Percentiles rank a stretch among this genome's conserved stretches.
Evolutionary conservation across 495 filamentous ascomycete genomes (phyloP).

Genomic region (Aspergillus mulundensis): DNA sequence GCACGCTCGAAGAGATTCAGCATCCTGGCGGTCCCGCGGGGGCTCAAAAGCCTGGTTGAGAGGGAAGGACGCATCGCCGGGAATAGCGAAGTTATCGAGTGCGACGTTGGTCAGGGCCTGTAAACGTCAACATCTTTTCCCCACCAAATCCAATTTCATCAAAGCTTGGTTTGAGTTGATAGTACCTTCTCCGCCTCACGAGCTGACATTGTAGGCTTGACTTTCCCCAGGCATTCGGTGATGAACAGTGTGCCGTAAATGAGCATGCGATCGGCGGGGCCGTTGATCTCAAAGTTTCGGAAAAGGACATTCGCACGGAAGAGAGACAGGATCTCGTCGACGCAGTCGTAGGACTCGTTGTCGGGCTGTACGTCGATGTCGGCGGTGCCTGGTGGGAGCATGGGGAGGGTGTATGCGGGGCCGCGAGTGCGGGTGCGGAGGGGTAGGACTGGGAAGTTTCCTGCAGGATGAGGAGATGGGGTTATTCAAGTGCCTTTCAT

Average conservation of each 20-base stretch:
- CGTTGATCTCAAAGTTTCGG: conserved; percentile 99
- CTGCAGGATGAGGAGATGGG: conserved; percentile 31
- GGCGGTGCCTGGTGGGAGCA: conserved; percentile 63
- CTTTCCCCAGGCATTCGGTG: conserved; percentile 79
- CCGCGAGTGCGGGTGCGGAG: conserved; percentile 90
- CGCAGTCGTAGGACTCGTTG: conserved; percentile 84
- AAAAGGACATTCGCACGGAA: conserved; percentile 99
- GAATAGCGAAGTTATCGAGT: conserved; percentile 89
- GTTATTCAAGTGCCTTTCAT: background rate
- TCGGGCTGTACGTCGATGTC: conserved; percentile 74
- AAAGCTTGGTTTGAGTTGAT: too few relatives aligned
- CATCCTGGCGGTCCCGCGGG: conserved; percentile 80
- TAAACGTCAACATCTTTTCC: background rate
- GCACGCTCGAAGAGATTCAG: conserved; percentile 76
- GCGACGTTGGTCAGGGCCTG: conserved; percentile 66
- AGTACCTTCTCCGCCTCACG: conserved; percentile 61
- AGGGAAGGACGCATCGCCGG: conserved; percentile 90
- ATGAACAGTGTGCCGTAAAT: conserved; percentile 97
- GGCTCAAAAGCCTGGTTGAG: conserved; percentile 83
- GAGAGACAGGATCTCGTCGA: conserved; percentile 87
- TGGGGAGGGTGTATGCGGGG: conserved; percentile 78
- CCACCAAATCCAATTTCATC: background rate
- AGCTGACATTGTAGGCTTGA: conserved; percentile 64
- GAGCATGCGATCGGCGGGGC: conserved; percentile 86
- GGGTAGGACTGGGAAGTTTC: conserved; percentile 91